Percentiles rank a stretch among this genome's conserved stretches.
Evolutionary conservation across 441 rosid genomes (phyloP).

Genomic region (Populus hybrid): DNA sequence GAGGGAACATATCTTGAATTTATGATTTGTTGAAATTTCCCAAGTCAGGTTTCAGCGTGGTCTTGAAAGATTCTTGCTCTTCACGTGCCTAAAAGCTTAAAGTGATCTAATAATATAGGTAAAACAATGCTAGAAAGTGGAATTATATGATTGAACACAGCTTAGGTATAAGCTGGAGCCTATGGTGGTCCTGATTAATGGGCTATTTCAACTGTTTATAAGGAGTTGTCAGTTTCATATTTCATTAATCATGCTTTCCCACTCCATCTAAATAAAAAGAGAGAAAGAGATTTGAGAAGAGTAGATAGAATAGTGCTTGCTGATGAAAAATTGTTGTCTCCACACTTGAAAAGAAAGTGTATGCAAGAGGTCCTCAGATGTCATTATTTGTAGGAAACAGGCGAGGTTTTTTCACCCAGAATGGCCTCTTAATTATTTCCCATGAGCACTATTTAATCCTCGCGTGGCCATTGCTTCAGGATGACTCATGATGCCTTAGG

Average conservation of each 20-base stretch:
- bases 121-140: slow-evolving; percentile 21
- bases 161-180: not conserved
- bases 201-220: not conserved
- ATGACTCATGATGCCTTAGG: not conserved
- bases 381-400: not conserved
- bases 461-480: not conserved
- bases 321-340: not conserved
- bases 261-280: not conserved
- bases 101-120: not conserved
- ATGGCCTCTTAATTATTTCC: slow-evolving; percentile 9
- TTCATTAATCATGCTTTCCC: not conserved
- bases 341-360: not conserved
- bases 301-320: not conserved
- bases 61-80: slow-evolving; percentile 7
- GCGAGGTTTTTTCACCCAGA: not conserved
- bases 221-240: not conserved
- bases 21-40: not conserved
- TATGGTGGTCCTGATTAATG: not conserved
- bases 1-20: not conserved
- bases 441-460: not conserved
- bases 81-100: slow-evolving; percentile 9
- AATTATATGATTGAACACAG: not conserved
- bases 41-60: not conserved
- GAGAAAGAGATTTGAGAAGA: not conserved
- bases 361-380: not conserved